These are phyloP conservation scores for Phyllosticta paracitricarpa DNA, from an alignment of 2,329 filamentous ascomycete species.

Conservation along the genomic window DNA sequence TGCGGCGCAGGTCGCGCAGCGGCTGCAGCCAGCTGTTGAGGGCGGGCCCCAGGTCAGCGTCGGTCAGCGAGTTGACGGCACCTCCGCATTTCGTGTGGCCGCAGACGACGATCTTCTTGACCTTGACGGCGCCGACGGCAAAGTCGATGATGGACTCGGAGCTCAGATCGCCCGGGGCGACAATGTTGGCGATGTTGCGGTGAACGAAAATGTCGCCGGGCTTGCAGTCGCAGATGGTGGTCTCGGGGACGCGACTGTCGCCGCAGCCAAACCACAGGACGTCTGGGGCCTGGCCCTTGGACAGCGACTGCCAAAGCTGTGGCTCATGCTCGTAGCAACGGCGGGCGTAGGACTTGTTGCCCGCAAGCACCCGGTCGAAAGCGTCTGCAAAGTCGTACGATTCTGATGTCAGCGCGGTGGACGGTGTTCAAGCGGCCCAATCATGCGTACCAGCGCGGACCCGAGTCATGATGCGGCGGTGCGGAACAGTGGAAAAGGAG, in stretches of 20 bases:
- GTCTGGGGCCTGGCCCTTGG: slow-evolving; percentile 55
- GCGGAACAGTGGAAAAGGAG: slow-evolving; percentile 1
- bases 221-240: slow-evolving; percentile 65
- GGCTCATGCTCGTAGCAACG: slow-evolving; percentile 57
- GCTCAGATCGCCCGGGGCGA: slow-evolving; percentile 66
- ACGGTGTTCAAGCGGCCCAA: background rate
- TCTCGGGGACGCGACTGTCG: slow-evolving; percentile 77
- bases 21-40: slow-evolving; percentile 54
- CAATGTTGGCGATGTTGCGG: slow-evolving; percentile 82
- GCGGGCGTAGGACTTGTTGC: slow-evolving; percentile 61
- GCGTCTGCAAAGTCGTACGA: slow-evolving; percentile 33
- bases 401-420: slow-evolving; percentile 6
- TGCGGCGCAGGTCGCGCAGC: slow-evolving; percentile 43
- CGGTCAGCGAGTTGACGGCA: slow-evolving; percentile 44
- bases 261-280: slow-evolving; percentile 81
- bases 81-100: slow-evolving; percentile 54
- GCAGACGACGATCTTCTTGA: slow-evolving; percentile 52
- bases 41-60: slow-evolving; percentile 45
- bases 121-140: slow-evolving; percentile 61
- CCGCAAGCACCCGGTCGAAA: slow-evolving; percentile 53
- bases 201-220: slow-evolving; percentile 83
- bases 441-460: slow-evolving; percentile 5
- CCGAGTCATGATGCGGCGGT: slow-evolving; percentile 1
- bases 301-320: slow-evolving; percentile 58
- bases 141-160: slow-evolving; percentile 69